These are phyloP conservation scores for Fusarium sp. DNA, from an alignment of 2,329 filamentous ascomycete genomes.

Conservation along the genomic window DNA sequence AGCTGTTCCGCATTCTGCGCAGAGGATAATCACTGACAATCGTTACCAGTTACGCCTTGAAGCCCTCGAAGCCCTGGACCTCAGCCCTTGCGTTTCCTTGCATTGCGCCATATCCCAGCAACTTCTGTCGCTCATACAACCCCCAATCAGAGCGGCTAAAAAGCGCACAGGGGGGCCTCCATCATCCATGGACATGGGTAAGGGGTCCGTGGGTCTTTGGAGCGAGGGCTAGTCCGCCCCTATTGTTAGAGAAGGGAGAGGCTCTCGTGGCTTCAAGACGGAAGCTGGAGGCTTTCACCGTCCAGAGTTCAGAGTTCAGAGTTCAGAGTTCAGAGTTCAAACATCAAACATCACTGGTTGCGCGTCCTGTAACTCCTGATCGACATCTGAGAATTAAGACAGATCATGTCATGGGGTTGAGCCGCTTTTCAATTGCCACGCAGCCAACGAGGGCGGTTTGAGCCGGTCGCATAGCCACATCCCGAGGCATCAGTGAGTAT, in stretches of 20 bases:
- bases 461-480: slow-evolving; percentile 7
- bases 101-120: slow-evolving; percentile 48
- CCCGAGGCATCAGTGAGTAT: slow-evolving; percentile 9
- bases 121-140: slow-evolving; percentile 22
- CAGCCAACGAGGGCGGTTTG: not conserved
- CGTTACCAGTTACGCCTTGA: slow-evolving; percentile 32
- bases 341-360: slow-evolving; percentile 38
- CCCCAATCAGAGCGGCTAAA: slow-evolving; percentile 39
- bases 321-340: slow-evolving; percentile 15
- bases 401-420: slow-evolving; percentile 9
- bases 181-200: slow-evolving; percentile 19
- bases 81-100: slow-evolving; percentile 46
- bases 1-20: slow-evolving; percentile 16
- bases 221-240: slow-evolving; percentile 39
- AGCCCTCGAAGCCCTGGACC: slow-evolving; percentile 25
- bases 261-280: slow-evolving; percentile 35
- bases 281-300: slow-evolving; percentile 8
- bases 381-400: slow-evolving; percentile 27
- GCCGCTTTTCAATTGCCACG: slow-evolving; percentile 27
- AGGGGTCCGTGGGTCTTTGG: slow-evolving; percentile 40
- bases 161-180: slow-evolving; percentile 22
- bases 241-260: slow-evolving; percentile 43
- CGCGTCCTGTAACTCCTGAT: slow-evolving; percentile 48
- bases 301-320: slow-evolving; percentile 13
- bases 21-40: slow-evolving; percentile 33